phyloP scores from a whole-genome alignment of 805 yeast species.

The Myxozyma monticola region DNA sequence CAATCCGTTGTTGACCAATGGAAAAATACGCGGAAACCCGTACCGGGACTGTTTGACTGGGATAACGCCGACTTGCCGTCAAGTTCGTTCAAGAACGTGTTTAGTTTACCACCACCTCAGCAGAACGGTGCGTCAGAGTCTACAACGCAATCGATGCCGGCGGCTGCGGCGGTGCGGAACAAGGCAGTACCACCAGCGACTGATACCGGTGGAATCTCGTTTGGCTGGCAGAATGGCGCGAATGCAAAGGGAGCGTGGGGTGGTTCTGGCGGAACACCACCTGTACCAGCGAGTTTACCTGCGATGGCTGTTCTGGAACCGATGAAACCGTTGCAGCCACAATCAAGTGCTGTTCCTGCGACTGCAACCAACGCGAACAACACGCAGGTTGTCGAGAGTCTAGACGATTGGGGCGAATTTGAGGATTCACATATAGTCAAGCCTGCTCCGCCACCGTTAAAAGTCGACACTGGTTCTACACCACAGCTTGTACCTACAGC shows the following conservation, averaged over 20 bases:
- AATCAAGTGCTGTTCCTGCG: neutral
- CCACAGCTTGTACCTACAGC: too few relatives aligned
- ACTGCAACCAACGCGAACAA: neutral
- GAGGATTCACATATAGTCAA: neutral
- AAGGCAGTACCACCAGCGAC: too few relatives aligned
- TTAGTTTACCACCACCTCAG: neutral
- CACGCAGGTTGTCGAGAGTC: too few relatives aligned
- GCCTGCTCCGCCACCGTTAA: neutral
- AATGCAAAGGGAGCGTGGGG: neutral
- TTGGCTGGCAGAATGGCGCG: slow-evolving; percentile 17
- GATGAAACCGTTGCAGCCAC: neutral
- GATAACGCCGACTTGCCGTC: slow-evolving; percentile 16
- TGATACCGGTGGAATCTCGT: slow-evolving; percentile 2
- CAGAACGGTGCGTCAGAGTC: neutral
- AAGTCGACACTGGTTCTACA: slow-evolving; percentile 3
- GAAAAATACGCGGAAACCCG: slow-evolving; percentile 6
- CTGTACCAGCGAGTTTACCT: neutral
- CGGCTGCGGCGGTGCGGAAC: neutral
- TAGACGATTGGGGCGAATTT: slow-evolving; percentile 18
- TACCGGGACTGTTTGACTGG: slow-evolving; percentile 21
- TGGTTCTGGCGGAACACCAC: neutral
- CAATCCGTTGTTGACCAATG: slow-evolving; percentile 22
- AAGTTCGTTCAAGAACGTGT: neutral
- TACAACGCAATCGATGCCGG: neutral
- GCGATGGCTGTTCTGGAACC: too few relatives aligned